Percentiles rank a stretch among this genome's conserved stretches.
phyloP scores from a whole-genome alignment of 148 eudicot genomes.

The Silene conica region DNA sequence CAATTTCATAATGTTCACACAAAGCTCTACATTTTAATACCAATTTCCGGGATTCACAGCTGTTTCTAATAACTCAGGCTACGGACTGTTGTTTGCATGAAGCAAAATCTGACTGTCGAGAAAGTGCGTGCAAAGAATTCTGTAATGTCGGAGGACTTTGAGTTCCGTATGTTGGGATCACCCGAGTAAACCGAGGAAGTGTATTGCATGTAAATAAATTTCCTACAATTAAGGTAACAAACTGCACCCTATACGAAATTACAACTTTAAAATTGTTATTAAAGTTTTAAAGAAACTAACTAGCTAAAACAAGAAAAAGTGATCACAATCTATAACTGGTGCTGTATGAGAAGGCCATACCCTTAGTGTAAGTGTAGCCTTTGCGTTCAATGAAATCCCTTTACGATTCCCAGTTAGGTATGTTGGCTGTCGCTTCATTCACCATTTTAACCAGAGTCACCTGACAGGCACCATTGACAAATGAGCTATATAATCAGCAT shows the following conservation, averaged over 20 bases:
- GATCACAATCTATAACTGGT: too few species aligned
- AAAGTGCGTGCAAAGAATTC: neutral
- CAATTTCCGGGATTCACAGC: neutral
- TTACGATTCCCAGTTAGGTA: slow-evolving; percentile 73
- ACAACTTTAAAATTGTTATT: neutral
- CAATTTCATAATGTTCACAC: slow-evolving; percentile 1
- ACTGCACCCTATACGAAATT: neutral
- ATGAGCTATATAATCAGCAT: neutral
- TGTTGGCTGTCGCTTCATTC: slow-evolving; percentile 83
- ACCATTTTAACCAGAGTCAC: slow-evolving; percentile 90
- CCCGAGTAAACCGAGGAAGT: too few species aligned
- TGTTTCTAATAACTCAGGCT: neutral
- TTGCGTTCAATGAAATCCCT: neutral
- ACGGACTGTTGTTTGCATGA: neutral
- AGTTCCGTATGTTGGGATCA: neutral
- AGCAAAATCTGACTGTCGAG: neutral
- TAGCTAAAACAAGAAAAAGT: too few species aligned
- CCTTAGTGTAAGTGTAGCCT: too few species aligned
- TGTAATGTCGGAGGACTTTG: neutral
- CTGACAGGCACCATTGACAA: slow-evolving; percentile 30
- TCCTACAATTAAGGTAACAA: too few species aligned
- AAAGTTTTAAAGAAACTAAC: too few species aligned
- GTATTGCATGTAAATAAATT: too few species aligned
- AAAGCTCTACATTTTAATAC: slow-evolving; percentile 8
- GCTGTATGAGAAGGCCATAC: too few species aligned